Base-by-base conservation (phyloP, 1,284 basidiomycete genomes). In the Trametes sp. region DNA sequence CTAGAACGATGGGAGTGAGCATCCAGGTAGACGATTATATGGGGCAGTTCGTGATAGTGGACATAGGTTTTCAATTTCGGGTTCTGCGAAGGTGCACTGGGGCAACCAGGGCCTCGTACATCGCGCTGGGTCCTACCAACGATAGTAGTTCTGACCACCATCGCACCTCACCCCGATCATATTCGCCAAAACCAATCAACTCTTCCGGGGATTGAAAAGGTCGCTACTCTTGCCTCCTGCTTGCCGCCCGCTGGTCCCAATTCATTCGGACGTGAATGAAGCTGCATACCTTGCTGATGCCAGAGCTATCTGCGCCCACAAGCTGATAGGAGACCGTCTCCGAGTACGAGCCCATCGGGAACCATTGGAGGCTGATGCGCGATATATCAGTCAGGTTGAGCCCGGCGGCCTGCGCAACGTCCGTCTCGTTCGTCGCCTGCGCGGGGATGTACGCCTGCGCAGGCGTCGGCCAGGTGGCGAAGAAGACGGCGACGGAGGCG, bases 361-460 rank as follows among this genome's bases (percentile, higher is more conserved):
- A 86, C 91, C 90, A 94, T 63, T 85, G 82, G 58, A 94, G 75
- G 62, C 80, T 77, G 54, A 92, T 79, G 50, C 78, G 81, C 9
- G 88, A 88, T 16, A 81, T 74, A 69, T 88, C 85, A 4, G 83
- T 82, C 24, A 84, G 75, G 71, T 87, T 87, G 53, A 84, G 71
- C 19, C 78, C 81, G 11, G 76, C 77, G 6, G 76, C 78, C 44
- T 81, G 78, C 16, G 84, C 84, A 56, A 80, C 78, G 66, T 77
- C 76, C 0, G 89, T 88, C 63, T 83, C 78, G 72, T 93, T 92
- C 38, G 89, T 87, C 13, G 89, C 82, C n/a, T 79, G 72, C 2
- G 93, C 93, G 0, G 93, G 92, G 62, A 91, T 84, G 72, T 90
- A 92, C 28, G 81, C 86, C 23, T 59, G 59, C 5, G 36, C 55